Conservation (phyloP, 2,329 filamentous ascomycete species). For the Aspergillus bombycis region DNA sequence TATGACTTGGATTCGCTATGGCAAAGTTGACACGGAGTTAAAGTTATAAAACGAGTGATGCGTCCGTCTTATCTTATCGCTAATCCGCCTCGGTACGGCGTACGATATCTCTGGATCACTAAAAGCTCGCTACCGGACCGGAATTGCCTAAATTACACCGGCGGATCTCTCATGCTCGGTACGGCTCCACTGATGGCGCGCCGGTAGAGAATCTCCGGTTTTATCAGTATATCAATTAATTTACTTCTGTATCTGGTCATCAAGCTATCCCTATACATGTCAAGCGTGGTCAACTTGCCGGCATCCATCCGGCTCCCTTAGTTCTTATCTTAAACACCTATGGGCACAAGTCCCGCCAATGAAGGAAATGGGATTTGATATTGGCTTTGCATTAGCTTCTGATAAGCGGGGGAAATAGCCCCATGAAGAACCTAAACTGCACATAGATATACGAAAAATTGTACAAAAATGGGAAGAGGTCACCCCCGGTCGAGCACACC, state of each 20-base stretch:
- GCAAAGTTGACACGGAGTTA: not conserved
- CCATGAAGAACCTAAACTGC: not conserved
- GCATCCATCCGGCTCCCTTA: not conserved
- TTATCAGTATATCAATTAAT: not conserved
- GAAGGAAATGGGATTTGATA: not conserved
- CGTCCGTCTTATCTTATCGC: not conserved
- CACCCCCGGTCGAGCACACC: not conserved
- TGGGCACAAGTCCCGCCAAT: not conserved
- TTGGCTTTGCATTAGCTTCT: not conserved
- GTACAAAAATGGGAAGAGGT: not conserved
- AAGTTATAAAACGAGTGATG: not conserved
- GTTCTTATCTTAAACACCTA: not conserved
- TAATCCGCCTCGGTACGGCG: not conserved
- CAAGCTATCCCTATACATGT: not conserved
- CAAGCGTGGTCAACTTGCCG: not conserved
- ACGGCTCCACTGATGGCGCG: not conserved
- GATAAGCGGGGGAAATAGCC: not conserved
- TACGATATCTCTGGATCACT: not conserved
- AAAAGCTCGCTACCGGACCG: constrained; percentile 2
- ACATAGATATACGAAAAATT: not conserved
- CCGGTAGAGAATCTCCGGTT: not conserved
- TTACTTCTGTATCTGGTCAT: fast-evolving
- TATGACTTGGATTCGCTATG: not conserved
- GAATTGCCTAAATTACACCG: not conserved
- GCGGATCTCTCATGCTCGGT: not conserved